Evolutionary conservation across 176 grass and related monocot genomes (phyloP).

Genomic region (Juncus effusus): DNA sequence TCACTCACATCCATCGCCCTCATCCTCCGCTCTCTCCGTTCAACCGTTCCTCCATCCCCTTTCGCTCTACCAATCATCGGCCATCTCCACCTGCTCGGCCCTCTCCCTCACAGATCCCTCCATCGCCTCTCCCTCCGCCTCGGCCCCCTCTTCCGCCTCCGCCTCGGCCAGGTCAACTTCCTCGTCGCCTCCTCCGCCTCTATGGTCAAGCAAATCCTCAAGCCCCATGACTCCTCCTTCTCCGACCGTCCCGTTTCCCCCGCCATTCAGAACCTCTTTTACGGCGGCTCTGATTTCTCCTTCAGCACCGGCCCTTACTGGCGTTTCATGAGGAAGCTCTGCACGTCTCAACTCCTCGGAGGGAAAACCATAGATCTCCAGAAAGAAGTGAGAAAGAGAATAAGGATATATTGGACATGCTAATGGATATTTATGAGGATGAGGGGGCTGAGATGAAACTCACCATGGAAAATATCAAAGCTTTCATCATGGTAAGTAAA

Average conservation of each 20-base stretch:
- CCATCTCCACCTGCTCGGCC: constrained; percentile 70
- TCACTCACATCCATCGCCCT: constrained; percentile 17
- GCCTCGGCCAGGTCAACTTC: constrained; percentile 53
- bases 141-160: constrained; percentile 51
- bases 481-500: constrained; percentile 25
- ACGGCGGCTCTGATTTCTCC: constrained; percentile 56
- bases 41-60: constrained; percentile 47
- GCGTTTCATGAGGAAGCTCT: constrained; percentile 75
- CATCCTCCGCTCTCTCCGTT: constrained; percentile 19
- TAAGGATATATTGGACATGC: constrained; percentile 42
- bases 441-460: constrained; percentile 25
- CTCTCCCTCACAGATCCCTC: constrained; percentile 61
- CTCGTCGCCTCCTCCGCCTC: constrained; percentile 54
- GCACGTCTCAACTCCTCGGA: constrained; percentile 53
- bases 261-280: constrained; percentile 41
- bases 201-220: constrained; percentile 47
- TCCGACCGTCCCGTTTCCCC: constrained; percentile 44
- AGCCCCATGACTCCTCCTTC: constrained; percentile 47
- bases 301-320: constrained; percentile 68
- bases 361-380: constrained; percentile 57
- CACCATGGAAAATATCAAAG: constrained; percentile 37
- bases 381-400: background rate
- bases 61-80: constrained; percentile 63
- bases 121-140: constrained; percentile 43
- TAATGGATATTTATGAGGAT: constrained; percentile 34